Base-by-base conservation (phyloP, 441 rosid species). In the Populus tomentosa region DNA sequence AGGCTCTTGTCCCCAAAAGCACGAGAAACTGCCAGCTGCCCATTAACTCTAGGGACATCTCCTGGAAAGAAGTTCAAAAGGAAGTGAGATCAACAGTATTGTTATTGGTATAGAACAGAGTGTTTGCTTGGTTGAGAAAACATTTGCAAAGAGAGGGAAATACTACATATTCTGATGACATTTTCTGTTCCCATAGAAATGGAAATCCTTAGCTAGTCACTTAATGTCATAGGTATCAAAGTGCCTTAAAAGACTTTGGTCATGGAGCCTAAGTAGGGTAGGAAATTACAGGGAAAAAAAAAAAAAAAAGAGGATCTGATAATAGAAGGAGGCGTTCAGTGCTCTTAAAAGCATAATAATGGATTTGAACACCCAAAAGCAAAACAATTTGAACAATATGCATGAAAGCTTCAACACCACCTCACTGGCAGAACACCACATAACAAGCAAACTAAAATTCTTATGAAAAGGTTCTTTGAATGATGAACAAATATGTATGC, bases 1-100 rank as follows among this genome's bases (percentile, higher is more conserved):
- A 94, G 94, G 84, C 94, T 90, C 83, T 90, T 91, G 85, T 94
- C 98, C 7, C 98, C 98, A 74, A 94, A 94, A 21, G 98, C 97
- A 77, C 97, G 97, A 62, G 98, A 91, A 82, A 94, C 98, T 5
- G 98, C 98, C 75, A 94, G 86, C 89, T 91, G 97, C 64, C 98
- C 98, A 3, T 94, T 91, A 38, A 94, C 98, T 80, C 98, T 86
- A 9, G 98, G 97, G 46, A 93, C 98, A 82, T 94, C 97, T 62
- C 98, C 98, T 94, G 88, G 70, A 50, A 76, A 64, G 26, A 64
- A 71, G 32, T 66, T 21, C 75, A 53, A 76, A 80, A 64, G 66
- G 28, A 79, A 69, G 62, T 20, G 62, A 42, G 65, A 40, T 79
- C 7, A 76, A 81, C 30, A 35, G 59, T 20, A 20, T 1, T 21